A percentile compares a stretch with the other conserved stretches of the same genome.
phyloP scores from a whole-genome alignment of 768 basidiomycete species.

The Termitomyces sp. region DNA sequence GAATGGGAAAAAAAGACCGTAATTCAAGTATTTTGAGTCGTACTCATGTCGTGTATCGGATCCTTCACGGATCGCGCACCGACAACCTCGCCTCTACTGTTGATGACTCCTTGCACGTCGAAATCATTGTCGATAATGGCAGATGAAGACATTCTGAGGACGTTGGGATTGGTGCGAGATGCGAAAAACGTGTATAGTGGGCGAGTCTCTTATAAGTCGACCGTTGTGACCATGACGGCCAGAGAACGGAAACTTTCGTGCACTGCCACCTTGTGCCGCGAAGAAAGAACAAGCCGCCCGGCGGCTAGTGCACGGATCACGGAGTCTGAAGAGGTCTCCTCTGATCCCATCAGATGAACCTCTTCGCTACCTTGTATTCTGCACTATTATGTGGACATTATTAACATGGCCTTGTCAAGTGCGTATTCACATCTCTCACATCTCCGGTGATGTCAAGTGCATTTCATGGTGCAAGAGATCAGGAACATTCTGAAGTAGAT shows the following conservation, averaged over 20 bases:
- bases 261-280: not conserved
- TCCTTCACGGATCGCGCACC: not conserved
- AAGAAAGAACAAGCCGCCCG: not conserved
- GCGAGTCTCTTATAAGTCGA: not conserved
- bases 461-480: not conserved
- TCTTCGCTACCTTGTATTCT: too few species aligned
- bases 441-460: not conserved
- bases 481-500: too few species aligned
- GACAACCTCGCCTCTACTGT: not conserved
- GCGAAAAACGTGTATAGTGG: not conserved
- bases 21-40: not conserved
- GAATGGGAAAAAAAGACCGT: not conserved
- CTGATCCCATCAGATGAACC: too few species aligned
- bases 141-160: not conserved
- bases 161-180: not conserved
- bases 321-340: not conserved
- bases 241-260: not conserved
- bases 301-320: not conserved
- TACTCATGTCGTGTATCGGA: conserved; percentile 6
- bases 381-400: too few species aligned
- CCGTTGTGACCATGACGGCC: not conserved
- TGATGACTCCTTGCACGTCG: not conserved
- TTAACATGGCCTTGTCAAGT: too few species aligned
- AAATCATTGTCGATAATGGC: not conserved
- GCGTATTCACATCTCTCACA: too few species aligned